Evolutionary conservation across 2,329 filamentous ascomycete genomes (phyloP), one percentile per base, ranked within the genome.

Genomic region (Albophoma yamanashiensis): DNA sequence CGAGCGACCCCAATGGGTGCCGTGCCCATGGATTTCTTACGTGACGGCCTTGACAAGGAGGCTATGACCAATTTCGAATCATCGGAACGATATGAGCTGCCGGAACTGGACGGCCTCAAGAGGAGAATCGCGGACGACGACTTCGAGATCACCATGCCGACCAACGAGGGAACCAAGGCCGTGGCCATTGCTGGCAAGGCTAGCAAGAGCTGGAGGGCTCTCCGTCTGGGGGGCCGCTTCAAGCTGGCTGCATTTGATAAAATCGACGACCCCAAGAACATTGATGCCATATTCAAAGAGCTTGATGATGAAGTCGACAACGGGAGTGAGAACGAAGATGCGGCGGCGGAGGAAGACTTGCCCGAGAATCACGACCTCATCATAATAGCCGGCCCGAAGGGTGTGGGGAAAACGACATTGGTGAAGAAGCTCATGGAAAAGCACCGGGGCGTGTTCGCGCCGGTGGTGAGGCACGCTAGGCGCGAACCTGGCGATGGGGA

Each of bases 151-250:
- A 89, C 92, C 25, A 91, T 93, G 81, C 88, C 90, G 12, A 82
- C 82, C 59, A 85, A 81, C 77, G 76, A 83, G 73, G 75, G 82
- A 60, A 81, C 83, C 58, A 83, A 82, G 64, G 75, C 76, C 0
- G 73, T 74, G 15, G 80, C 84, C 25, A 72, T 86, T 9, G 89
- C 89, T 64, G 82, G 86, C 59, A 96, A 95, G 72, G 85, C 88
- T 25, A 96, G 91, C 76, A 93, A 95, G 73, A 89, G 86, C 60
- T 99, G 94, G 94, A 85, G 92, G 66, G 90, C 91, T 6, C 77
- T 99, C 63, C 86, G 94, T 58, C 83, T 96, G 64, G 89, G 91
- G 12, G 86, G 89, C 60, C 85, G 85, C 64, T 85, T 81, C 60
- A 89, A 88, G 67, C 81, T 97, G 65, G 82, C 85, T 53, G 77